Base-by-base conservation (phyloP, 352 stramenopile species). In the Phytophthora vignae region DNA sequence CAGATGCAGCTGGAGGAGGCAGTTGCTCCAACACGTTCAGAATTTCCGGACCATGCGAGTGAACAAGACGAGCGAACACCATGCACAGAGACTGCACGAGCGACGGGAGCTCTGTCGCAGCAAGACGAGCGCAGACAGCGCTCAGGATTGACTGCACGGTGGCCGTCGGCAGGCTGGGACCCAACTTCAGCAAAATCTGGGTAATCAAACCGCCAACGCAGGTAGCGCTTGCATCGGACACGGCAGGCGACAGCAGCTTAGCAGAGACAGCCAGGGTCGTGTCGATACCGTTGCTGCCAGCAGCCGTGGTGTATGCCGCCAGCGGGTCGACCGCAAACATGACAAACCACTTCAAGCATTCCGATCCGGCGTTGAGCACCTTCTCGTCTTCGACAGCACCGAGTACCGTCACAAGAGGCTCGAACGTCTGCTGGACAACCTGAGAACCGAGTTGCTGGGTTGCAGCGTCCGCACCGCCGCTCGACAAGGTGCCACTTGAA, bases 271-370 rank as follows among this genome's bases (percentile, higher is more conserved):
- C 70, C 71, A 94, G 88, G 1, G 80, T 91, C 14, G 85, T 87
- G 50, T 96, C 87, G 36, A 94, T 79, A 21, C 87, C 87, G 29
- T 74, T 89, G 46, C 15, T 61, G 15, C 85, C 85, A 50, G 60
- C 36, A 11, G 64, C 70, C 17, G 73, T 73, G 25, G 60, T 74
- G 64, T 88, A 90, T 17, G 85, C 77, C 11, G 81, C 78, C 4
- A 96, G 69, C 40, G 88, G 57, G 15, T 91, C 83, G 4, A 92
- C 81, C 0, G 87, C 78, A 60, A 93, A 91, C 84, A 93, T 92
- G 5, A 96, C 85, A 25, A 94, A 66, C 85, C 85, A 94, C 71
- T 96, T 96, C 31, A 96, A 81, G 69, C 87, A 94, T 61, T 96
- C 87, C 1, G 87, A 85, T 12, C 89, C 87, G 10, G 78, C 73